Evolutionary conservation across 2,329 filamentous ascomycete genomes (phyloP), one percentile per base, ranked within the genome.

Genomic region (Nannizziopsis arthrosporioides): DNA sequence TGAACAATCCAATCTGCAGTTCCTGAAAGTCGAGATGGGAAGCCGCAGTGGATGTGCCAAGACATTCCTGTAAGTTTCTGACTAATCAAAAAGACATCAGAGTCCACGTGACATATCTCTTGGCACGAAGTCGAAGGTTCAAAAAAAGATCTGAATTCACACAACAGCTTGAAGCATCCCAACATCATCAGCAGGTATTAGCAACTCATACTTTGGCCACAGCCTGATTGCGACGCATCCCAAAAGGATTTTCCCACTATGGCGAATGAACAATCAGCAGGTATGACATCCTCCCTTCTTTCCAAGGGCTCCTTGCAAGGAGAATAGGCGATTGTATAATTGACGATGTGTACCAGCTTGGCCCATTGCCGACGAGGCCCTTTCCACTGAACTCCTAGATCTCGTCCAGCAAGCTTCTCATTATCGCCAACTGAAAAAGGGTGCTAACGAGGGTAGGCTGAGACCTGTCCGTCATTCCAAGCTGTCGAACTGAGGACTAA

Each of bases 381-480:
- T 93, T 55, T 79, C 84, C 48, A 82, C 88, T 73, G 81, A 89
- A 66, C 80, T 95, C 55, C 78, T 94, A 54, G 84, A 93, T 59
- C 76, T 88, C 48, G 75, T 89, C 53, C 85, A 90, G 72, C 81
- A 84, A 61, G 80, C 73, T 48, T 73, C 70, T 39, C 73, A 70
- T 60, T 68, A 66, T 55, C 70, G 81, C 44, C 85, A 92, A 75
- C 70, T 89, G 56, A 92, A 92, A 76, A 93, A 92, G 75, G 85
- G 86, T 53, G 85, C 85, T 64, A 90, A 89, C 76, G 84, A 86
- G 67, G 73, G 70, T 72, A 65, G 43, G 62, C 54, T 36, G 19
- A 39, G 11, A 40, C 15, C 7, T 27, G 22, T 27, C 22, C 22
- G 22, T 27, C 7, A 27, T 6, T 50, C 39, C 46, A 36, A 7